Percentiles rank a stretch among this genome's conserved stretches.
Evolutionary conservation across 106 monocot genomes (phyloP).

Genomic region (Dendrobium officinale): DNA sequence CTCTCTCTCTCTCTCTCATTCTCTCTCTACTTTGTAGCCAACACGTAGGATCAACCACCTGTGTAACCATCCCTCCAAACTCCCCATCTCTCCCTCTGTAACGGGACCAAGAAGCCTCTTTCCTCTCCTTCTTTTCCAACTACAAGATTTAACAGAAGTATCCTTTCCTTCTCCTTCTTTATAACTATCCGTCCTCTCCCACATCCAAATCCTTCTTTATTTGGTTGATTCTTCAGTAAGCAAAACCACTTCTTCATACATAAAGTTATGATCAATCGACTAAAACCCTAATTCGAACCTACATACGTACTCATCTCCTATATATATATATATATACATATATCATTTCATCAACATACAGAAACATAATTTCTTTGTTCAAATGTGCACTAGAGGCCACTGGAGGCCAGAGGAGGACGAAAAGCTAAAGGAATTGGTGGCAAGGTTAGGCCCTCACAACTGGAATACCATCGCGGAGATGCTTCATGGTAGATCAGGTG

Average conservation of each 20-base stretch:
- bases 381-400: conserved; percentile 66
- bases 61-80: conserved; percentile 9
- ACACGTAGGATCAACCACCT: conserved; percentile 6
- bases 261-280: background rate
- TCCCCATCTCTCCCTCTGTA: background rate
- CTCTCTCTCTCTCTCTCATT: conserved; percentile 7
- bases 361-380: background rate
- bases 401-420: conserved; percentile 77
- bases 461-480: conserved; percentile 77
- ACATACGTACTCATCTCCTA: background rate
- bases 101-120: conserved; percentile 4
- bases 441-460: conserved; percentile 55
- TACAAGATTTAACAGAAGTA: background rate
- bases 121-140: background rate
- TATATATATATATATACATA: background rate
- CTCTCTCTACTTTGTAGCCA: background rate
- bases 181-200: background rate
- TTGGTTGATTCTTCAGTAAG: background rate
- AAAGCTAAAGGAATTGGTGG: conserved; percentile 62
- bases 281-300: background rate
- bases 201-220: background rate
- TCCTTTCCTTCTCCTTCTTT: background rate
- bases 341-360: background rate
- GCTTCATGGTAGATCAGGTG: conserved; percentile 59
- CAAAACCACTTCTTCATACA: background rate